phyloP scores from a whole-genome alignment of 1,284 basidiomycete species.

The Cutaneotrichosporon sp. region DNA sequence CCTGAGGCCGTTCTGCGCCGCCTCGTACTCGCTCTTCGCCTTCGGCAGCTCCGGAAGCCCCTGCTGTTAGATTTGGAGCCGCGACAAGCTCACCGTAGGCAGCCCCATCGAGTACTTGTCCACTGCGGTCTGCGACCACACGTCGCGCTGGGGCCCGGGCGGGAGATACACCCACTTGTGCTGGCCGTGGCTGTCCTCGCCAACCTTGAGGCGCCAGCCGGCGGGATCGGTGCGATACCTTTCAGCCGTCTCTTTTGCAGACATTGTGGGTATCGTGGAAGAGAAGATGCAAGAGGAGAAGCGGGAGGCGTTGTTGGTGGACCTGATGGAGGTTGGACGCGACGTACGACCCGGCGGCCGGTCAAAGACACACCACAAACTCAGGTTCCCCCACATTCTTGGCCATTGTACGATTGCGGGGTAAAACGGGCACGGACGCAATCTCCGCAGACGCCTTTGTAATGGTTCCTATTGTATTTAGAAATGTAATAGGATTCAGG shows the following conservation, averaged over 20 bases:
- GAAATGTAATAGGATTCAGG: too few species aligned
- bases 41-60: constrained; percentile 64
- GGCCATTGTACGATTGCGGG: not conserved
- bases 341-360: too few species aligned
- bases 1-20: constrained; percentile 80
- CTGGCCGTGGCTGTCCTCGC: constrained; percentile 70
- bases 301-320: too few species aligned
- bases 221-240: constrained; percentile 62
- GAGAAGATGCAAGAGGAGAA: not conserved
- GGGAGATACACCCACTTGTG: constrained; percentile 88
- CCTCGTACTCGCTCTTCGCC: constrained; percentile 67
- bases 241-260: constrained; percentile 12
- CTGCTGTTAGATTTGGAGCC: constrained; percentile 52
- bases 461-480: too few species aligned
- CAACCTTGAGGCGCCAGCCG: constrained; percentile 78
- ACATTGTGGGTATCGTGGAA: not conserved
- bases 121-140: constrained; percentile 71
- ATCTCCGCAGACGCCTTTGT: not conserved
- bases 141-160: constrained; percentile 63
- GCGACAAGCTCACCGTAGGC: constrained; percentile 61
- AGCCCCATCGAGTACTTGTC: constrained; percentile 88
- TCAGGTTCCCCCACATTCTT: not conserved
- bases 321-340: too few species aligned
- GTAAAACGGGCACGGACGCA: not conserved
- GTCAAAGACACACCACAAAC: not conserved